Conservation (phyloP, 768 basidiomycete genomes). For the Leucogyrophana mollusca region DNA sequence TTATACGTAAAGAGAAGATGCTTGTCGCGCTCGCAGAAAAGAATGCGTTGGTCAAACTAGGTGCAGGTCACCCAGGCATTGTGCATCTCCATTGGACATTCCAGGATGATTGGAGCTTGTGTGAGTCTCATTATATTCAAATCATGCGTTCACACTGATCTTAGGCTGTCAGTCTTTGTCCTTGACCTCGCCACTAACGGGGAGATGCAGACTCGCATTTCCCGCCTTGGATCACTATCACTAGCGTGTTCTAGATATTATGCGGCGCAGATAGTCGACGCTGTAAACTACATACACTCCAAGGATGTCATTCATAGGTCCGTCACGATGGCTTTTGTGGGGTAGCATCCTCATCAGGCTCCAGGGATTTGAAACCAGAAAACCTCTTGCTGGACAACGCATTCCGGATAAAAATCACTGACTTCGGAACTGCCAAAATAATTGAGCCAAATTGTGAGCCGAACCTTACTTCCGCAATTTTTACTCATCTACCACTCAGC, state of each 20-base stretch:
- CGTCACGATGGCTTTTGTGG: slow-evolving; percentile 9
- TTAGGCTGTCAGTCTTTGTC: slow-evolving; percentile 60
- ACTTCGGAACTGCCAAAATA: slow-evolving; percentile 92
- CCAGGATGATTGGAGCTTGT: slow-evolving; percentile 81
- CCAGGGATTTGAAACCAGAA: slow-evolving; percentile 78
- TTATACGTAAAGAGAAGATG: slow-evolving; percentile 76
- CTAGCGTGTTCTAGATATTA: slow-evolving; percentile 77
- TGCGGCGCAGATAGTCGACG: slow-evolving; percentile 85
- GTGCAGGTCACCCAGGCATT: slow-evolving; percentile 74
- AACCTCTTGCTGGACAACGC: slow-evolving; percentile 88
- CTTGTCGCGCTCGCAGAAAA: slow-evolving; percentile 79
- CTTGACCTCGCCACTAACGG: slow-evolving; percentile 76
- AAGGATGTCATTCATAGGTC: slow-evolving; percentile 88
- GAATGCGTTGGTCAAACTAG: slow-evolving; percentile 66
- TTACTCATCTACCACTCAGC: slow-evolving; percentile 34
- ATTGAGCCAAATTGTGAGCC: slow-evolving; percentile 54
- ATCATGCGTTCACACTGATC: too few relatives aligned
- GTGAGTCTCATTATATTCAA: slow-evolving; percentile 48
- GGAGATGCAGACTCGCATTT: slow-evolving; percentile 71
- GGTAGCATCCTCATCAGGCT: slow-evolving; percentile 1
- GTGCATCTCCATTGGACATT: slow-evolving; percentile 82
- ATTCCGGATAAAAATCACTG: slow-evolving; percentile 91
- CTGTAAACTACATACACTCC: slow-evolving; percentile 87
- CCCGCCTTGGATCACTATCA: slow-evolving; percentile 84
- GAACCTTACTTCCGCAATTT: slow-evolving; percentile 14